Percentiles rank a stretch among this genome's conserved stretches.
Evolutionary conservation across 306 rosid genomes (phyloP).

Genomic region (Malus sieversii): DNA sequence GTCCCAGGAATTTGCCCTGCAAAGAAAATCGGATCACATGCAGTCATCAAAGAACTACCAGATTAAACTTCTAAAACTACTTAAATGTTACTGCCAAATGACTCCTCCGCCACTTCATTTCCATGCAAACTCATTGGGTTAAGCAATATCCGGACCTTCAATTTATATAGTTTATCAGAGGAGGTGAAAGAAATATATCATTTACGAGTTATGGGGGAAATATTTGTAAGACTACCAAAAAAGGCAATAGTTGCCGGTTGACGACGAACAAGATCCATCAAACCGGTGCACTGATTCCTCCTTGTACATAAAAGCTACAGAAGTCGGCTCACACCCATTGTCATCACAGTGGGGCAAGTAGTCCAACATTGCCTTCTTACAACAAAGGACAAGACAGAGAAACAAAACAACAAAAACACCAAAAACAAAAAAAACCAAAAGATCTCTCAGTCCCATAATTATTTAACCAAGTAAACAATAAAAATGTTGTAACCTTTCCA

Average conservation of each 20-base stretch:
- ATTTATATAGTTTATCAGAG: constrained; percentile 20
- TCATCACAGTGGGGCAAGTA: constrained; percentile 99
- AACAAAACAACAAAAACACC: constrained; percentile 92
- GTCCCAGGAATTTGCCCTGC: constrained; percentile 90
- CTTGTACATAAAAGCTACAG: constrained; percentile 99
- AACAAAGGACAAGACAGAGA: constrained; percentile 88
- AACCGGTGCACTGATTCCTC: constrained; percentile 94
- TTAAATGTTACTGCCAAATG: constrained; percentile 22
- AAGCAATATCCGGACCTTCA: constrained; percentile 33
- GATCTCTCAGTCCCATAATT: constrained; percentile 90
- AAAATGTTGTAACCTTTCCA: constrained; percentile 46
- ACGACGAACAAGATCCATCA: constrained; percentile 99
- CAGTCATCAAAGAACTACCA: constrained; percentile 11
- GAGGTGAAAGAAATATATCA: constrained; percentile 35
- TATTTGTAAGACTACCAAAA: constrained; percentile 89
- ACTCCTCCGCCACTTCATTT: constrained; percentile 21
- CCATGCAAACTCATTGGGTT: constrained; percentile 13
- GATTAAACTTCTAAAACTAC: constrained; percentile 7
- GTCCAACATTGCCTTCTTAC: constrained; percentile 99
- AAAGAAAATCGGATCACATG: constrained; percentile 21
- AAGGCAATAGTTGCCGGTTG: constrained; percentile 80
- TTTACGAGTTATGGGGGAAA: constrained; percentile 55
- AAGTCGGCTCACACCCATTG: constrained; percentile 99
- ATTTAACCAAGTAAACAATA: constrained; percentile 62
- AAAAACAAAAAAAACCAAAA: constrained; percentile 95